Percentiles rank a stretch among this genome's conserved stretches.
phyloP scores from a whole-genome alignment of 83 land plant genomes.

The Diphasiastrum complanatum region DNA sequence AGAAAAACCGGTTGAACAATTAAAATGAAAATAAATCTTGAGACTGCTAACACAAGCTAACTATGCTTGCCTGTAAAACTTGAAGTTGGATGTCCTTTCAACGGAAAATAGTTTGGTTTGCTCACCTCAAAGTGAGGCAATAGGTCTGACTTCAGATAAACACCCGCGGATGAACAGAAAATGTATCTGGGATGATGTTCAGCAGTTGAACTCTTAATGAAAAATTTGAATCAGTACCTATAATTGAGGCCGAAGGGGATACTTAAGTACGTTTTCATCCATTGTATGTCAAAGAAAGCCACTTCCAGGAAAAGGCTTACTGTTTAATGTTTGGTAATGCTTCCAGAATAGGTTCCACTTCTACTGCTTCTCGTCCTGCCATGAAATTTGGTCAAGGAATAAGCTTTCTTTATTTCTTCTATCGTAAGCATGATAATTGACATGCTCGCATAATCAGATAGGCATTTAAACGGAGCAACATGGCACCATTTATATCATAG shows the following conservation, averaged over 20 bases:
- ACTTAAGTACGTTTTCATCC: too few relatives aligned
- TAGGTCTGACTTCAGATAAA: conserved; percentile 83
- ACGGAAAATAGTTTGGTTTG: neutral
- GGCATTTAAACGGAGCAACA: neutral
- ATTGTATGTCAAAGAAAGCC: too few relatives aligned
- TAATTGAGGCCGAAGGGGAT: too few relatives aligned
- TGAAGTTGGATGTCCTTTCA: neutral
- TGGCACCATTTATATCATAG: conserved; percentile 91
- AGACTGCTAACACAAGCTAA: neutral
- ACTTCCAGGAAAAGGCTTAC: too few relatives aligned
- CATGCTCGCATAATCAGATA: neutral
- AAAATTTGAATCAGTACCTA: too few relatives aligned
- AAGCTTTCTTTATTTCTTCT: neutral
- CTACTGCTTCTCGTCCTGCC: conserved; percentile 92
- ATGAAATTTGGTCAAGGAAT: neutral
- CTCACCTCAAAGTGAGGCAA: conserved; percentile 92
- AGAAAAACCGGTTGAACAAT: too few relatives aligned
- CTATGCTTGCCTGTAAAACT: too few relatives aligned
- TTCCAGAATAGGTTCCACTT: conserved; percentile 91
- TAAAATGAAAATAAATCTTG: too few relatives aligned
- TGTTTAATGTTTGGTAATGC: conserved; percentile 90
- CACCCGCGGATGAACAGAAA: conserved; percentile 99
- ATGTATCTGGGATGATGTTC: conserved; percentile 58
- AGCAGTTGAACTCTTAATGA: neutral
- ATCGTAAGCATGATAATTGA: neutral